Percentiles rank a stretch among this genome's conserved stretches.
These are phyloP conservation scores for Corylus avellana DNA, from an alignment of 306 rosid genomes.

Conservation along the genomic window DNA sequence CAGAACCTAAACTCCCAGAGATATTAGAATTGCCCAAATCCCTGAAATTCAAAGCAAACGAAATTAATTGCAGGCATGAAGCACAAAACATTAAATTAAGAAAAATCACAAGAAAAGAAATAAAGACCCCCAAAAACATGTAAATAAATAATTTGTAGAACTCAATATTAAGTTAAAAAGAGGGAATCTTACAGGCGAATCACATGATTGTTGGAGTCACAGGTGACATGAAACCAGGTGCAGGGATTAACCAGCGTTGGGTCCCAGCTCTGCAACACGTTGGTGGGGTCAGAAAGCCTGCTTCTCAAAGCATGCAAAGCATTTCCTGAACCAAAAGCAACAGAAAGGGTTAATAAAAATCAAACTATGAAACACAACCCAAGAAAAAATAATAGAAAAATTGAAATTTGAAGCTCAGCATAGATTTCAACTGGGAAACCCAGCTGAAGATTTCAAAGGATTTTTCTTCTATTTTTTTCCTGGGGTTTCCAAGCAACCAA, in stretches of 20 bases:
- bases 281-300: constrained; percentile 70
- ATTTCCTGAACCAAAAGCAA: constrained; percentile 51
- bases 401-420: neutral
- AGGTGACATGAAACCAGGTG: constrained; percentile 96
- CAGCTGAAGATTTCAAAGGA: neutral
- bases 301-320: constrained; percentile 80
- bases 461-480: neutral
- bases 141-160: neutral
- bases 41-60: constrained; percentile 53
- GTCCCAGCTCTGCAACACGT: constrained; percentile 96
- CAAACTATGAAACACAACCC: constrained; percentile 27
- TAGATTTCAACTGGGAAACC: too few species aligned
- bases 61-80: constrained; percentile 18
- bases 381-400: constrained; percentile 4
- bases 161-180: constrained; percentile 7
- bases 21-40: constrained; percentile 88
- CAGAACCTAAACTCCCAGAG: constrained; percentile 90
- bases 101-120: neutral
- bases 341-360: neutral
- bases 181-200: constrained; percentile 68
- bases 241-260: constrained; percentile 98
- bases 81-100: neutral
- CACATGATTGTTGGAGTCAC: constrained; percentile 74
- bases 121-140: neutral
- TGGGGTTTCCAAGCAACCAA: constrained; percentile 26